Percentiles rank a stretch among this genome's conserved stretches.
phyloP scores from a whole-genome alignment of 208 protist species.

The Herpetomonas samuelpessoai region DNA sequence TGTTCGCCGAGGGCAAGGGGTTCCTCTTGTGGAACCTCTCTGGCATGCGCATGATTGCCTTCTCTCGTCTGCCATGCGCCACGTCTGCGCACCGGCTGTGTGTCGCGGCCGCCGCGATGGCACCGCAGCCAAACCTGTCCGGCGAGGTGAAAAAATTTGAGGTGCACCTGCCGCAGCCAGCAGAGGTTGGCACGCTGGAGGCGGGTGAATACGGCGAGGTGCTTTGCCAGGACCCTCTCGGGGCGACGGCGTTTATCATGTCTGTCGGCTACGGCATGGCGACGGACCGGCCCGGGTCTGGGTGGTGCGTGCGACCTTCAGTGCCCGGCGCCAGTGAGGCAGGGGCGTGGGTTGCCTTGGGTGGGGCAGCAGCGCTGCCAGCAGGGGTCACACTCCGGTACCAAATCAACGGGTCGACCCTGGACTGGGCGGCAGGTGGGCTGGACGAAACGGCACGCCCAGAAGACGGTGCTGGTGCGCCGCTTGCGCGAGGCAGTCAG shows the following conservation, averaged over 20 bases:
- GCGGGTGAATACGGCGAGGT: constrained; percentile 49
- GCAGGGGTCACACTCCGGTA: background rate
- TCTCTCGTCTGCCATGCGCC: constrained; percentile 35
- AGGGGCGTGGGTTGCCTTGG: background rate
- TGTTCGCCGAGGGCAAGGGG: constrained; percentile 59
- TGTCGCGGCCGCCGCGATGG: constrained; percentile 33
- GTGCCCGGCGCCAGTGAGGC: constrained; percentile 26
- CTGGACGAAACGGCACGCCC: constrained; percentile 12
- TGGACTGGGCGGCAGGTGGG: constrained; percentile 25
- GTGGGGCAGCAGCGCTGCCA: background rate
- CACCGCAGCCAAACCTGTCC: constrained; percentile 48
- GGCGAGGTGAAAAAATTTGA: constrained; percentile 51
- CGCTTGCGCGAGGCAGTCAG: constrained; percentile 12
- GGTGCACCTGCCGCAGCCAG: constrained; percentile 18
- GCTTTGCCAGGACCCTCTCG: constrained; percentile 39
- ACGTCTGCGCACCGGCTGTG: constrained; percentile 30
- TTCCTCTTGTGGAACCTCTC: constrained; percentile 75
- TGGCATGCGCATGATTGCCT: constrained; percentile 59
- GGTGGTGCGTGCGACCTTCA: background rate
- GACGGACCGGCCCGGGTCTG: constrained; percentile 6
- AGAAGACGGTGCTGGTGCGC: background rate
- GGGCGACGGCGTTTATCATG: constrained; percentile 29
- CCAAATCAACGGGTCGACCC: constrained; percentile 11
- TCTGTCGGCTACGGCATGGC: constrained; percentile 49
- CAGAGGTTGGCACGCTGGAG: constrained; percentile 13